Evolutionary conservation across 441 rosid species (phyloP).

Genomic region (Viola pubescens): DNA sequence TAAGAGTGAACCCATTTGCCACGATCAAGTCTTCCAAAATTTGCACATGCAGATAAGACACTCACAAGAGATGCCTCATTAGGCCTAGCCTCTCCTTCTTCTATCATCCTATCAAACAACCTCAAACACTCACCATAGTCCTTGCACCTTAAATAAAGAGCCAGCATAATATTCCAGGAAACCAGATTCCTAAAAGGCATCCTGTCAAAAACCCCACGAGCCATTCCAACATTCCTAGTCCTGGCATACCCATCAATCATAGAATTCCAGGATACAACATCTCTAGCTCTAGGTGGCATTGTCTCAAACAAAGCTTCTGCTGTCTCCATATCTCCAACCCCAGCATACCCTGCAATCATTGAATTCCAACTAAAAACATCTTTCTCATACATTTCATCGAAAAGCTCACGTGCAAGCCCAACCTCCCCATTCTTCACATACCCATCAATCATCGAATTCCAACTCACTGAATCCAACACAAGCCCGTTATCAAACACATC

Average conservation of each 20-base stretch:
- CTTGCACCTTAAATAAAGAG: constrained; percentile 38
- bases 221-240: constrained; percentile 28
- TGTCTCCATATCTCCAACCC: constrained; percentile 30
- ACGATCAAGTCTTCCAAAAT: constrained; percentile 31
- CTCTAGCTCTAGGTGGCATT: constrained; percentile 41
- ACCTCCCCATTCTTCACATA: constrained; percentile 42
- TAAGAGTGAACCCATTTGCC: constrained; percentile 52
- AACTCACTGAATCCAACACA: constrained; percentile 39
- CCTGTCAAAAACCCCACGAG: constrained; percentile 36
- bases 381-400: constrained; percentile 42
- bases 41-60: constrained; percentile 38
- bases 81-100: constrained; percentile 32
- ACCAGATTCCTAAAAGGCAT: constrained; percentile 39
- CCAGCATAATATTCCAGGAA: constrained; percentile 59
- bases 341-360: constrained; percentile 47
- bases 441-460: constrained; percentile 64
- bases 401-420: constrained; percentile 36
- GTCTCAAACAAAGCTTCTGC: constrained; percentile 35
- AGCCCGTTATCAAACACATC: constrained; percentile 42
- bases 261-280: constrained; percentile 40
- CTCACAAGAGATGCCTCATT: constrained; percentile 47
- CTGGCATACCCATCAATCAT: constrained; percentile 45
- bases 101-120: constrained; percentile 39
- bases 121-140: constrained; percentile 42
- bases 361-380: constrained; percentile 58